Evolutionary conservation across 1,284 basidiomycete species (phyloP).

Genomic region (Apiotrichum montevideense): DNA sequence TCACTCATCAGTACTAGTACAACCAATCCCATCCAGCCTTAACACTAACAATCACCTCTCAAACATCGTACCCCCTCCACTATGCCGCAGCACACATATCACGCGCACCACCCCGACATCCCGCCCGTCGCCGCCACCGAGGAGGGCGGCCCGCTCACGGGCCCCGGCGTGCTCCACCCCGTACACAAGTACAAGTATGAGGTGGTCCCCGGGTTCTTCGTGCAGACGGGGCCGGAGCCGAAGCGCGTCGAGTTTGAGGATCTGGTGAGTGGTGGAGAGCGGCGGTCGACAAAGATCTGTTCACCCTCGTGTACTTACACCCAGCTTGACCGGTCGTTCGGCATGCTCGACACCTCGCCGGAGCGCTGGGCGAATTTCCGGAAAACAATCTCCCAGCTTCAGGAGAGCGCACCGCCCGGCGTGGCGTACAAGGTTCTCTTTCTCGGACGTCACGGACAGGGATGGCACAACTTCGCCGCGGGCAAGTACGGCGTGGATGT

Average conservation of each 20-base stretch:
- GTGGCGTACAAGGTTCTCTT: constrained; percentile 46
- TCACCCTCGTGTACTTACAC: neutral
- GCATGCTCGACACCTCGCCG: constrained; percentile 33
- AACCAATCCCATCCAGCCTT: no score
- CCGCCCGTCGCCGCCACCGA: constrained; percentile 36
- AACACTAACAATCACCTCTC: no score
- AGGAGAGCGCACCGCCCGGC: constrained; percentile 27
- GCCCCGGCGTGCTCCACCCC: constrained; percentile 23
- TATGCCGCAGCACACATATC: constrained; percentile 1
- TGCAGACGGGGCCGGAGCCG: constrained; percentile 34
- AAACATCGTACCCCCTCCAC: no score
- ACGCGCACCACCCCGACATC: constrained; percentile 17
- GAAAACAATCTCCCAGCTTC: constrained; percentile 25
- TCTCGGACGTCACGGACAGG: constrained; percentile 45
- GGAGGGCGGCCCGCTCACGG: constrained; percentile 27
- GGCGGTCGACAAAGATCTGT: no score
- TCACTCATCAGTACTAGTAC: no score
- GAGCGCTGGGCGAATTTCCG: constrained; percentile 42
- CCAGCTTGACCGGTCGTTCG: constrained; percentile 37
- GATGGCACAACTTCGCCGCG: constrained; percentile 54
- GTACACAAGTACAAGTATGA: constrained; percentile 33
- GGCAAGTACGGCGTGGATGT: constrained; percentile 62
- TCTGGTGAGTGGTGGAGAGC: constrained; percentile 23
- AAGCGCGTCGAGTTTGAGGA: constrained; percentile 34
- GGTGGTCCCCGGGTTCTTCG: constrained; percentile 37